Percentiles rank a stretch among this genome's conserved stretches.
These are phyloP conservation scores for Moesziomyces parantarcticus DNA, from an alignment of 1,284 basidiomycete genomes.

Conservation along the genomic window DNA sequence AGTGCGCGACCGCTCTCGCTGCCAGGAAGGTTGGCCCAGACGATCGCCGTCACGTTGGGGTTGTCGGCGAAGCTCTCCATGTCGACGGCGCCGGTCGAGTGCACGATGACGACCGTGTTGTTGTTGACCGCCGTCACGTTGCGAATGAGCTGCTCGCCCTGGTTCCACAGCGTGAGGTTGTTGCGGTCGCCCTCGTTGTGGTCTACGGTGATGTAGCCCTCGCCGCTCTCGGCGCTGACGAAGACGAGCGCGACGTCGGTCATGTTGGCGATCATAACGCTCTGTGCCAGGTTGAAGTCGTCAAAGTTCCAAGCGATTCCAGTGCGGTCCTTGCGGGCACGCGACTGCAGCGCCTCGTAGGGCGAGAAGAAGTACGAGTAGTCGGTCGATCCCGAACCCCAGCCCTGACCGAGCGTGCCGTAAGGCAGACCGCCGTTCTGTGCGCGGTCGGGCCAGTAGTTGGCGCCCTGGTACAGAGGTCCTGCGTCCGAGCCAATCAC, in stretches of 20 bases:
- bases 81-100: conserved; percentile 50
- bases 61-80: conserved; percentile 57
- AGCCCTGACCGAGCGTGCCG: conserved; percentile 83
- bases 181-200: conserved; percentile 75
- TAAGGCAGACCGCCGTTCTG: conserved; percentile 69
- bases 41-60: conserved; percentile 61
- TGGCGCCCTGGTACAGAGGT: conserved; percentile 77
- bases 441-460: conserved; percentile 75
- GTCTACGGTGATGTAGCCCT: conserved; percentile 69
- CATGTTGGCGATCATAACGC: conserved; percentile 51
- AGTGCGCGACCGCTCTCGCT: conserved; percentile 55
- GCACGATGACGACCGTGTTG: conserved; percentile 62
- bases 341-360: conserved; percentile 77
- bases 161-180: conserved; percentile 82
- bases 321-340: conserved; percentile 73
- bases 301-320: conserved; percentile 71
- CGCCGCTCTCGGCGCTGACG: conserved; percentile 69
- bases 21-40: conserved; percentile 55
- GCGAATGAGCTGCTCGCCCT: conserved; percentile 73
- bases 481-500: conserved; percentile 73
- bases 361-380: conserved; percentile 71
- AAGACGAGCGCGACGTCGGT: conserved; percentile 74
- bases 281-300: conserved; percentile 71
- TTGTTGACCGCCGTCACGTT: conserved; percentile 53
- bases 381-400: conserved; percentile 74